Conservation (phyloP, 2,329 filamentous ascomycete species). For the Xylariaceae sp. region DNA sequence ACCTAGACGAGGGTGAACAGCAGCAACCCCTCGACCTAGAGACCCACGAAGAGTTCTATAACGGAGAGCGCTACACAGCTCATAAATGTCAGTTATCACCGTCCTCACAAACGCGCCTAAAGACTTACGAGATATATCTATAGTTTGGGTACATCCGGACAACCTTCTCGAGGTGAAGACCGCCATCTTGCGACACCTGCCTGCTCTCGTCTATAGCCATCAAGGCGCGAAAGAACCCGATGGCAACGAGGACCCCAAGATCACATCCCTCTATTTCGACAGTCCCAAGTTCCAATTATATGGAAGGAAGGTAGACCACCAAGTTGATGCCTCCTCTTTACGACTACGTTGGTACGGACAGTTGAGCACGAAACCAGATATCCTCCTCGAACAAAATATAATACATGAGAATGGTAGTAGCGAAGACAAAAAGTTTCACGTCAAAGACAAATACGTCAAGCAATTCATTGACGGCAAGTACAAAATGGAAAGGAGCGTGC, state of each 20-base stretch:
- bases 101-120: conserved; percentile 10
- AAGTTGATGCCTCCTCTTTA: conserved; percentile 77
- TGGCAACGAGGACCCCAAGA: conserved; percentile 79
- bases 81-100: conserved; percentile 72
- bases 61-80: conserved; percentile 76
- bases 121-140: conserved; percentile 34
- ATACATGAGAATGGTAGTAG: conserved; percentile 76
- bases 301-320: conserved; percentile 77
- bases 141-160: conserved; percentile 93
- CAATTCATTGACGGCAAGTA: conserved; percentile 86
- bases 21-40: conserved; percentile 51
- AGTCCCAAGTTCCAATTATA: conserved; percentile 85
- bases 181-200: conserved; percentile 85
- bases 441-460: conserved; percentile 94
- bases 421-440: conserved; percentile 76
- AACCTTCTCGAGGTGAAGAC: conserved; percentile 98
- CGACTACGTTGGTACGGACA: conserved; percentile 92
- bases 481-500: conserved; percentile 85
- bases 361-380: conserved; percentile 74
- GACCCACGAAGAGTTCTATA: conserved; percentile 58
- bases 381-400: conserved; percentile 88
- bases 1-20: conserved; percentile 64
- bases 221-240: conserved; percentile 82
- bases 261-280: conserved; percentile 97
- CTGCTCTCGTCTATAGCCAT: conserved; percentile 90